Percentiles rank a stretch among this genome's conserved stretches.
These are phyloP conservation scores for Tuber calosporum DNA, from an alignment of 495 filamentous ascomycete species.

Conservation along the genomic window DNA sequence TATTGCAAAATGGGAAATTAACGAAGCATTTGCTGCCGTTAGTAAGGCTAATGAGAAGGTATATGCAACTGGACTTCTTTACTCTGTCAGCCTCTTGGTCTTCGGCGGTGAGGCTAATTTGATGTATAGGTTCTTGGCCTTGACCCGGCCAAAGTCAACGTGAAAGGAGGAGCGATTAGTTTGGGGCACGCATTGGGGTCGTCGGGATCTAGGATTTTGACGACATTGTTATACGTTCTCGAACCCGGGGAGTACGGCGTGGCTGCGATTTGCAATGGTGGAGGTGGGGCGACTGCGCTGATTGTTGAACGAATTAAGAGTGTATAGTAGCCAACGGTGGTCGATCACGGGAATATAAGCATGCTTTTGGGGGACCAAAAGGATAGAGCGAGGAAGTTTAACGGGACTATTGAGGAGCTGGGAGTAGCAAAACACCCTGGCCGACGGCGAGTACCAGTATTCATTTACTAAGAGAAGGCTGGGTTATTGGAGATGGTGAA, in stretches of 20 bases:
- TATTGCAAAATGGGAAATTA: slow-evolving; percentile 93
- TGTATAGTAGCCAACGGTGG: slow-evolving; percentile 44
- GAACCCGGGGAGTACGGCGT: slow-evolving; percentile 88
- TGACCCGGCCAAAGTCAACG: slow-evolving; percentile 70
- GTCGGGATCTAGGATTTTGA: slow-evolving; percentile 86
- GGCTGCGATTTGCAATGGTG: slow-evolving; percentile 94
- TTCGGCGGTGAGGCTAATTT: slow-evolving; percentile 17
- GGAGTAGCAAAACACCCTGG: too few species aligned
- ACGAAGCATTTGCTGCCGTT: slow-evolving; percentile 94
- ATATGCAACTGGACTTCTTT: slow-evolving; percentile 21
- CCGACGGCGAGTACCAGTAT: neutral
- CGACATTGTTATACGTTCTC: slow-evolving; percentile 81
- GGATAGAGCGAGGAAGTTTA: neutral
- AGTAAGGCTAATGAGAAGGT: slow-evolving; percentile 93
- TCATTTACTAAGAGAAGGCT: neutral
- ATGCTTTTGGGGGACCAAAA: neutral
- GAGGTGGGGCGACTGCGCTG: slow-evolving; percentile 82
- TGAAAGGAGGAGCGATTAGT: slow-evolving; percentile 82
- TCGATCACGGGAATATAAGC: neutral
- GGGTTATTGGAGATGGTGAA: neutral
- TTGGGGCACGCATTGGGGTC: slow-evolving; percentile 92
- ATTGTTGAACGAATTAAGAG: slow-evolving; percentile 80
- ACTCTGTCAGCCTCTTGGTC: neutral
- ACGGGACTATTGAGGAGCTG: neutral
- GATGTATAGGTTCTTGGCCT: slow-evolving; percentile 63